Conservation (phyloP, 768 basidiomycete genomes). For the Fistulinella prunicolor region DNA sequence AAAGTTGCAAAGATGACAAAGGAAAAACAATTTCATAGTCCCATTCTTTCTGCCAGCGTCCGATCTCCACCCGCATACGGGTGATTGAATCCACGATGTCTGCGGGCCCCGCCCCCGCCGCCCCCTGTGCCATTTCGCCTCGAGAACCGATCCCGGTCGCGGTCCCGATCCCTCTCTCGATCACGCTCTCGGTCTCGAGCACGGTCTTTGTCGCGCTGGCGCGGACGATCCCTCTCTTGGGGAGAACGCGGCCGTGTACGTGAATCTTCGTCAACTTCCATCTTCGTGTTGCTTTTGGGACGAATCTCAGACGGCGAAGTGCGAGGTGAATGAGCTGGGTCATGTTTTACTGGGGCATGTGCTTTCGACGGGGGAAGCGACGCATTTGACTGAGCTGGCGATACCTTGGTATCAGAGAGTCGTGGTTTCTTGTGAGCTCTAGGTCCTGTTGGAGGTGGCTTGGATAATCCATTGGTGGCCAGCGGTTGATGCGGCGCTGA, state of each 20-base stretch:
- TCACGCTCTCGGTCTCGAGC: conserved; percentile 35
- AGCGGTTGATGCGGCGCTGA: conserved; percentile 28
- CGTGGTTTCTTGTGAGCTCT: conserved; percentile 80
- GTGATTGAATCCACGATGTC: conserved; percentile 38
- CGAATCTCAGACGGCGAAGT: conserved; percentile 28
- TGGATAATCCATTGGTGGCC: conserved; percentile 37
- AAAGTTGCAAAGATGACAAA: conserved; percentile 16
- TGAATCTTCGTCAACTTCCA: conserved; percentile 57
- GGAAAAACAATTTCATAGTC: conserved; percentile 47
- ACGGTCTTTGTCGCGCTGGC: conserved; percentile 37
- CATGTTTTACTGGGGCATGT: conserved; percentile 20
- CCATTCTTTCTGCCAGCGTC: conserved; percentile 85
- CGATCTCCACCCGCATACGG: conserved; percentile 50
- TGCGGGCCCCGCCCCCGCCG: conserved; percentile 36
- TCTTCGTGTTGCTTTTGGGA: conserved; percentile 36
- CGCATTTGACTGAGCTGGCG: conserved; percentile 32
- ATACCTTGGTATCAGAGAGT: conserved; percentile 50
- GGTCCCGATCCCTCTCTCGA: conserved; percentile 35
- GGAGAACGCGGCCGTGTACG: conserved; percentile 44
- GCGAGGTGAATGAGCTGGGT: conserved; percentile 31
- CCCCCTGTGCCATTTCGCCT: conserved; percentile 44
- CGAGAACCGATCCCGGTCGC: conserved; percentile 36
- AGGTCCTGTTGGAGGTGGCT: conserved; percentile 73
- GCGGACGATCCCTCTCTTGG: conserved; percentile 40
- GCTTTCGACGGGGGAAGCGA: conserved; percentile 29